A percentile compares a stretch with the other conserved stretches of the same genome.
Evolutionary conservation across 2,329 filamentous ascomycete species (phyloP).

Genomic region (Westerdykella ornata): DNA sequence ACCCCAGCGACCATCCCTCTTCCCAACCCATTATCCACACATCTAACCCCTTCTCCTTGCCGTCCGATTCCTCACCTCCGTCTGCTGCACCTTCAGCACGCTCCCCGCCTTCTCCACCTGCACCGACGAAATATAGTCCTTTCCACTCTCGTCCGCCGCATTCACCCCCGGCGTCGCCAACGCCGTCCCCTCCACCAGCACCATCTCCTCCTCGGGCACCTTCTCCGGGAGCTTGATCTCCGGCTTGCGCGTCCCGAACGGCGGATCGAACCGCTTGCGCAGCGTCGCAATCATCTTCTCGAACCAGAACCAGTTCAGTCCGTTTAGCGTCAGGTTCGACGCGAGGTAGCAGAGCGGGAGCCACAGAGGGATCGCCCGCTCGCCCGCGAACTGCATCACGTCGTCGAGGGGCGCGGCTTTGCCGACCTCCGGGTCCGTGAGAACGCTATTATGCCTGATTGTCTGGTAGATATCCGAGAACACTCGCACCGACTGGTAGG

Average conservation of each 20-base stretch:
- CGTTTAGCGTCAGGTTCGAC: slow-evolving; percentile 66
- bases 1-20: no score
- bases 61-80: slow-evolving; percentile 22
- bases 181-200: slow-evolving; percentile 30
- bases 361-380: slow-evolving; percentile 56
- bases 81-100: slow-evolving; percentile 23
- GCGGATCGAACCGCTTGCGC: slow-evolving; percentile 65
- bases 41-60: background rate
- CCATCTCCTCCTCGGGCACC: slow-evolving; percentile 22
- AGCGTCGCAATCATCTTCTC: slow-evolving; percentile 78
- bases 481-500: slow-evolving; percentile 60
- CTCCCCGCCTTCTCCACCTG: slow-evolving; percentile 16
- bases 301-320: slow-evolving; percentile 80
- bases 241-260: slow-evolving; percentile 38
- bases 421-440: background rate
- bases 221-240: slow-evolving; percentile 10
- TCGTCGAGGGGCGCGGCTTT: slow-evolving; percentile 18
- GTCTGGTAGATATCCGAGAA: slow-evolving; percentile 58
- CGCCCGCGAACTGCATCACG: slow-evolving; percentile 45
- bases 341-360: slow-evolving; percentile 60
- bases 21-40: no score
- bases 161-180: slow-evolving; percentile 21
- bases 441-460: slow-evolving; percentile 25
- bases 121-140: slow-evolving; percentile 19
- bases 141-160: slow-evolving; percentile 3